phyloP scores from a whole-genome alignment of 139 green algal species.

The Picochlorum costavermella region DNA sequence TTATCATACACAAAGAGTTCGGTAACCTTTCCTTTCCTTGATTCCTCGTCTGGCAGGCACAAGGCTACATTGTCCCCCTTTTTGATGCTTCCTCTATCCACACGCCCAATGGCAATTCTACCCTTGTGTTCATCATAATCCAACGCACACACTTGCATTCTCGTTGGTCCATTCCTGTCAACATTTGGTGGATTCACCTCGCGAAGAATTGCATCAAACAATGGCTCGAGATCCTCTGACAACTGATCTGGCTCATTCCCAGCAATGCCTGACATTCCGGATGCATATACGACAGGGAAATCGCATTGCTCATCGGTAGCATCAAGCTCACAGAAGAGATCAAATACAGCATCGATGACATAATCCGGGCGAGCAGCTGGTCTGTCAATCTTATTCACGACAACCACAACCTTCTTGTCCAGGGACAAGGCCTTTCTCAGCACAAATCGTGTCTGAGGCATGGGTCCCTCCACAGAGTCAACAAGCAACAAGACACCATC shows the following conservation, averaged over 20 bases:
- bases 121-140: constrained; percentile 96
- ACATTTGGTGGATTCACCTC: constrained; percentile 71
- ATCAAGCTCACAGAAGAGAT: constrained; percentile 94
- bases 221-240: constrained; percentile 73
- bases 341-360: constrained; percentile 86
- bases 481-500: constrained; percentile 98
- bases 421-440: constrained; percentile 91
- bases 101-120: constrained; percentile 84
- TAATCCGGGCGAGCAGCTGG: constrained; percentile 63
- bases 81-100: constrained; percentile 65
- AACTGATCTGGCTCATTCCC: constrained; percentile 59
- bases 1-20: constrained; percentile 98
- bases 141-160: constrained; percentile 85
- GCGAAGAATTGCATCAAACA: constrained; percentile 88
- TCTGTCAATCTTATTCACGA: constrained; percentile 99
- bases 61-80: constrained; percentile 42
- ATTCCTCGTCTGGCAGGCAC: constrained; percentile 26
- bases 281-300: constrained; percentile 84
- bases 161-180: constrained; percentile 41
- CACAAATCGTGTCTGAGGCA: constrained; percentile 99
- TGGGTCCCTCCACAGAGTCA: constrained; percentile 92
- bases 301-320: constrained; percentile 91
- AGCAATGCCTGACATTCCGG: constrained; percentile 81
- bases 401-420: constrained; percentile 92
- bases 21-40: constrained; percentile 44